Conservation (phyloP, 768 basidiomycete genomes). For the Panellus pusillus region DNA sequence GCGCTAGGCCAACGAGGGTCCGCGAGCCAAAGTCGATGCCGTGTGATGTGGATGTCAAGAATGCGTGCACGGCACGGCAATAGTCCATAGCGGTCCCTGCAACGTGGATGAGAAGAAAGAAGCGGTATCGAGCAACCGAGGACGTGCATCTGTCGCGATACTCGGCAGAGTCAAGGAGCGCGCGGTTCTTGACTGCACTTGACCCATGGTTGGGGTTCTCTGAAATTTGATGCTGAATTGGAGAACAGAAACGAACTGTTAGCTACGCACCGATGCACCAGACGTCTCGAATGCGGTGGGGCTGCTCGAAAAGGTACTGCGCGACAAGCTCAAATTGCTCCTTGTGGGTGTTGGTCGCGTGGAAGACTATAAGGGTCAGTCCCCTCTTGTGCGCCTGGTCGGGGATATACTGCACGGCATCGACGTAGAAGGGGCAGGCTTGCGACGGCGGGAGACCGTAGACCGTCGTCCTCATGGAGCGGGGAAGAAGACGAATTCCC, state of each 20-base stretch:
- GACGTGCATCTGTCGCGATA: conserved; percentile 5
- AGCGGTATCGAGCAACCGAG: background rate
- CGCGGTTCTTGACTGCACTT: conserved; percentile 6
- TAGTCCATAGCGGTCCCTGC: conserved; percentile 11
- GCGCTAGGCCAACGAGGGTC: conserved; percentile 14
- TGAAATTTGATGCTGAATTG: background rate
- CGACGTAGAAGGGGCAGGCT: conserved; percentile 10
- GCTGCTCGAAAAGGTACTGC: background rate
- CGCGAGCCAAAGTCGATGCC: conserved; percentile 10
- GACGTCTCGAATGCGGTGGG: background rate
- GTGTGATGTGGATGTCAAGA: conserved; percentile 3
- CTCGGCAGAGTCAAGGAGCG: background rate
- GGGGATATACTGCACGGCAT: conserved; percentile 11
- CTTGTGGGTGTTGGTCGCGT: conserved; percentile 10
- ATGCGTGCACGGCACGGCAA: conserved; percentile 7
- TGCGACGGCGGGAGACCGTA: background rate
- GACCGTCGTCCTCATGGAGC: background rate
- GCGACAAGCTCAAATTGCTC: conserved; percentile 5
- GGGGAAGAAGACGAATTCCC: too few relatives aligned
- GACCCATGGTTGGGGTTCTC: conserved; percentile 14
- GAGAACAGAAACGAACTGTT: background rate
- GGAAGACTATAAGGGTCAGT: conserved; percentile 8
- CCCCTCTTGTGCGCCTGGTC: background rate
- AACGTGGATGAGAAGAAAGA: background rate
- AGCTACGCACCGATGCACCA: conserved; percentile 13